A percentile compares a stretch with the other conserved stretches of the same genome.
Conservation (phyloP, 108 stramenopile genomes). For the Skeletonema costatum region DNA sequence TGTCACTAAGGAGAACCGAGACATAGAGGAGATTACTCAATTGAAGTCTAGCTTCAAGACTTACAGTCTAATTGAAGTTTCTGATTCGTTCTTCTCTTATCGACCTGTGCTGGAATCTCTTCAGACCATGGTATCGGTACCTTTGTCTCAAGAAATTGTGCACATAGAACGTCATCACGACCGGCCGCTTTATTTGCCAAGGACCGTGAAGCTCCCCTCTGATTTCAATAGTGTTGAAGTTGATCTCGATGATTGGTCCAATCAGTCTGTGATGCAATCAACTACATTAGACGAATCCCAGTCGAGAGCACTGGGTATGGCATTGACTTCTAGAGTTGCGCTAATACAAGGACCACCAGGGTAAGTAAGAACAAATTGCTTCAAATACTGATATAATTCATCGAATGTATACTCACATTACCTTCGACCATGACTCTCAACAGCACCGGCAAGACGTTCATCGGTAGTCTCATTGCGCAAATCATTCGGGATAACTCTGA, state of each 20-base stretch:
- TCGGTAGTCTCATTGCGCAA: conserved; percentile 50
- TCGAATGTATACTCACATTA: background rate
- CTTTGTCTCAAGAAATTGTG: conserved; percentile 38
- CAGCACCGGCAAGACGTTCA: conserved; percentile 51
- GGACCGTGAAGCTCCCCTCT: conserved; percentile 11
- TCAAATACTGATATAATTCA: background rate
- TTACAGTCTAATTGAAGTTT: conserved; percentile 53
- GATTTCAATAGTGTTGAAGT: conserved; percentile 21
- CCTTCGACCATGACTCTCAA: background rate
- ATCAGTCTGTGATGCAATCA: conserved; percentile 12
- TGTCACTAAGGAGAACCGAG: background rate
- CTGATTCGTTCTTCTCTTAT: conserved; percentile 59
- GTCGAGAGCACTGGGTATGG: conserved; percentile 34
- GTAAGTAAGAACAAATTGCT: conserved; percentile 15
- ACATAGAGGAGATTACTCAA: background rate
- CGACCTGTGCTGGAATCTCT: conserved; percentile 45
- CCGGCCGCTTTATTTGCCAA: conserved; percentile 15
- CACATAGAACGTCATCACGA: background rate
- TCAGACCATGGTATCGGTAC: conserved; percentile 36
- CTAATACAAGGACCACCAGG: conserved; percentile 61
- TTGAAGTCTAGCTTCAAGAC: conserved; percentile 18
- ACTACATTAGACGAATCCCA: conserved; percentile 50
- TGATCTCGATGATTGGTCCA: conserved; percentile 31
- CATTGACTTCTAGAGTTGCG: conserved; percentile 43
- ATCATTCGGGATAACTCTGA: conserved; percentile 54